Evolutionary conservation across 306 rosid genomes (phyloP), one percentile per base, ranked within the genome.

Genomic region (Vicia faba): DNA sequence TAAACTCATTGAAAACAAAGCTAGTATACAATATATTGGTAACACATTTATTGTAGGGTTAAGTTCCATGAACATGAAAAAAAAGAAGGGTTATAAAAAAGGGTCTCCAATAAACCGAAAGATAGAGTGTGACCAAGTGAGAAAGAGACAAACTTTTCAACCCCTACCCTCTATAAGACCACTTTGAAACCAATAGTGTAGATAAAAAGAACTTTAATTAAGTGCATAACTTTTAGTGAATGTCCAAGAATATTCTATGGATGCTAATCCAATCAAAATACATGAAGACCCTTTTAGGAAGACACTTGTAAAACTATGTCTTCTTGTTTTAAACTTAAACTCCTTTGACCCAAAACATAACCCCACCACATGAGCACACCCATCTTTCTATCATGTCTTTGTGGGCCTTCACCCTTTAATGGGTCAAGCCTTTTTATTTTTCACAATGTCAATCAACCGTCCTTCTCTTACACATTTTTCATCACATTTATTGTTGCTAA

Each of bases 221-320:
- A n/a, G 43, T 16, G 61, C 33, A 59, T 43, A 63, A 55, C 50
- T 9, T 46, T 35, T 40, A 50, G 61, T 67, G 81, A 66, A 9
- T 48, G 73, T 69, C 12, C n/a, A 65, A 66, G 78, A 67, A 75
- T 75, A 82, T 75, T 61, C 77, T 35, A 14, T 9, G 56, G 86
- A 79, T 79, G 75, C 87, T 74, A 72, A 64, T 83, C 78, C 53
- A 69, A 64, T 79, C 80, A 72, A 62, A 20, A 57, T 23, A 61
- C 14, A 25, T 9, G 57, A 64, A 64, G 72, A 65, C 64, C 75
- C 76, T 68, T 43, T 59, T n/a, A 35, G 12, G 74, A 9, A 64
- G 79, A 79, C 81, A 79, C 79, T 62, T 68, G 84, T 66, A 36
- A 50, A 58, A 25, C 9, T 62, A 49, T 71, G 72, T 74, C 76